Evolutionary conservation across 1,284 basidiomycete genomes (phyloP), one percentile per base, ranked within the genome.

Genomic region (Singerocomus inundabilis): DNA sequence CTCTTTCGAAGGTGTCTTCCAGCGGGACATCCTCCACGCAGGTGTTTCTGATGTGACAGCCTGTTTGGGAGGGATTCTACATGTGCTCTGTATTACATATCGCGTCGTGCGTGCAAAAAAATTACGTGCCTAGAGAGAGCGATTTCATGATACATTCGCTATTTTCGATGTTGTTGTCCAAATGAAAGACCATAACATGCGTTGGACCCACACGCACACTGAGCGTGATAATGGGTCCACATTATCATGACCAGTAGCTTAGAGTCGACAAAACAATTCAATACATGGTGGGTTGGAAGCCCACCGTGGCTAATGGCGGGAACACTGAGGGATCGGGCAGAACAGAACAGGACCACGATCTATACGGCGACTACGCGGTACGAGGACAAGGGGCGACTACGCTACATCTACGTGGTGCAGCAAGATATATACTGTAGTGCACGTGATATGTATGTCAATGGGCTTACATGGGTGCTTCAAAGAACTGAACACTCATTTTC

Each of bases 21-120:
- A 86, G 13, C 71, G 77, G 21, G 80, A 84, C 46, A 60, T 86
- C 16, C 72, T 72, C 15, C 60, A 70, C 35, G 69, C 70, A 3
- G 75, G 77, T 2, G 62, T 81, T 13, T 45, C 51, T 13, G 63
- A 67, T 21, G 21, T 33, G 49, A 50, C 41, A 52, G 57, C 38
- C 46, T 61, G 2, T 58, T 7, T 57, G 66, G 41, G 60, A 59
- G 31, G 66, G 70, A 26, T 60, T 66, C 24, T 82, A 86, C 53
- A 21, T 21, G 21, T 21, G 77, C 55, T 85, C 86, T 58, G 71
- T 77, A 24, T 85, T 83, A n/a, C 72, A 80, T 58, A 72, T 81
- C 6, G 81, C 80, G 1, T 67, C 73, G 0, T 85, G 82, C 59
- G 74, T 85, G 60, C 78, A 21, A 4, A 21, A 21, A 85, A 47